Evolutionary conservation across 108 stramenopile species (phyloP).

Genomic region (Nitzschia sp.): DNA sequence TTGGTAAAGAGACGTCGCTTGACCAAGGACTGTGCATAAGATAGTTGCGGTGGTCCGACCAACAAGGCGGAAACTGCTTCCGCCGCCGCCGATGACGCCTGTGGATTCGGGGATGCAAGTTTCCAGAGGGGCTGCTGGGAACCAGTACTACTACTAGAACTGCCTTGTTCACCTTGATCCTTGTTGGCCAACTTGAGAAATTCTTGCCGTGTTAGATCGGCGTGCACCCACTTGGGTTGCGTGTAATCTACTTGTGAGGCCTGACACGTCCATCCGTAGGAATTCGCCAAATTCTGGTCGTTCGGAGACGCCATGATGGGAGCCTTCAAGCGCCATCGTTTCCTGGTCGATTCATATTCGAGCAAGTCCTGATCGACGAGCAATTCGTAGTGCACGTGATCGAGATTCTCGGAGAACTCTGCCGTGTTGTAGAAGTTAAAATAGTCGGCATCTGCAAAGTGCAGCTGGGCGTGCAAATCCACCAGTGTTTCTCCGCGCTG

Average conservation of each 20-base stretch:
- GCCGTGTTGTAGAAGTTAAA: conserved; percentile 62
- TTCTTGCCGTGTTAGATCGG: conserved; percentile 74
- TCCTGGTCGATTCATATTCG: background rate
- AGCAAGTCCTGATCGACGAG: conserved; percentile 62
- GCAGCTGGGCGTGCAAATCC: conserved; percentile 76
- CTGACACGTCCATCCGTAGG: conserved; percentile 71
- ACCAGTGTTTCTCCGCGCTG: conserved; percentile 24
- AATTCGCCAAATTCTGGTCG: conserved; percentile 56
- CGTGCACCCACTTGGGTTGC: conserved; percentile 67
- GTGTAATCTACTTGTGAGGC: conserved; percentile 64
- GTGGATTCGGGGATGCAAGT: conserved; percentile 45
- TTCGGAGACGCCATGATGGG: conserved; percentile 58
- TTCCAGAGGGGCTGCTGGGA: conserved; percentile 55
- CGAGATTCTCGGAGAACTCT: conserved; percentile 43
- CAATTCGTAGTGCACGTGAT: conserved; percentile 67
- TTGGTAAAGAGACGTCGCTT: conserved; percentile 76
- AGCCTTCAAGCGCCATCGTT: conserved; percentile 11
- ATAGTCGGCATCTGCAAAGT: conserved; percentile 65
- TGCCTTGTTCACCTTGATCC: background rate
- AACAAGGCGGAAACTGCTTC: conserved; percentile 64
- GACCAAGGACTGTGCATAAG: conserved; percentile 18
- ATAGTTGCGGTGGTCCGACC: conserved; percentile 51
- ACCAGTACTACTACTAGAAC: background rate
- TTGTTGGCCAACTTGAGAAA: conserved; percentile 27
- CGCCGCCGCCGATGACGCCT: conserved; percentile 44